Conservation (phyloP, 2,329 filamentous ascomycete species). For the Aspergillus brunneoviolaceus region DNA sequence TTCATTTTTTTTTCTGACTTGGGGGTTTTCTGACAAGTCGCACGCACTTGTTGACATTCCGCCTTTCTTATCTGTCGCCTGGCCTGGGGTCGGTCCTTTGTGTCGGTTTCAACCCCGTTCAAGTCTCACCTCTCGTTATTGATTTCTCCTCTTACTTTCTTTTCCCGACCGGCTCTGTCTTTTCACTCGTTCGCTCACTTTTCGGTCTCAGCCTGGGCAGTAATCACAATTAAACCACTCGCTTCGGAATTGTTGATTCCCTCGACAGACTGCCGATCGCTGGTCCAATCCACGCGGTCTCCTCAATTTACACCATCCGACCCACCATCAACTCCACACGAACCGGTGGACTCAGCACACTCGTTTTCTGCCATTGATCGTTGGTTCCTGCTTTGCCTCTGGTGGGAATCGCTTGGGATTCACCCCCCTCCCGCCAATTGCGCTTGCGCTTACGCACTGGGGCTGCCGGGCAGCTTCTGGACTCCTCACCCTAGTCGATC, state of each 20-base stretch:
- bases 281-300: slow-evolving; percentile 2
- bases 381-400: slow-evolving; percentile 6
- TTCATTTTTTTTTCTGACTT: background rate
- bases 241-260: background rate
- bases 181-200: background rate
- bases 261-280: background rate
- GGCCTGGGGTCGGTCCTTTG: background rate
- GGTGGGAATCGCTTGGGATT: background rate
- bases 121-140: background rate
- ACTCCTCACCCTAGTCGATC: slow-evolving; percentile 1
- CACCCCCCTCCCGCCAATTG: slow-evolving; percentile 2
- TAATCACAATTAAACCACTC: background rate
- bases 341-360: slow-evolving; percentile 6
- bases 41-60: background rate
- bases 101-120: background rate
- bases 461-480: slow-evolving; percentile 5
- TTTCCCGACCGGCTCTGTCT: background rate
- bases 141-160: background rate
- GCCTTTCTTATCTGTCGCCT: slow-evolving; percentile 2
- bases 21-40: slow-evolving; percentile 1
- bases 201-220: background rate
- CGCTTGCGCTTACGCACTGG: slow-evolving; percentile 2
- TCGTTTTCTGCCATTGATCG: background rate
- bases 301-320: background rate
- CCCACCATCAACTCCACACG: slow-evolving; percentile 7